Base-by-base conservation (phyloP, 345 rosid genomes). In the Camelina neglecta region DNA sequence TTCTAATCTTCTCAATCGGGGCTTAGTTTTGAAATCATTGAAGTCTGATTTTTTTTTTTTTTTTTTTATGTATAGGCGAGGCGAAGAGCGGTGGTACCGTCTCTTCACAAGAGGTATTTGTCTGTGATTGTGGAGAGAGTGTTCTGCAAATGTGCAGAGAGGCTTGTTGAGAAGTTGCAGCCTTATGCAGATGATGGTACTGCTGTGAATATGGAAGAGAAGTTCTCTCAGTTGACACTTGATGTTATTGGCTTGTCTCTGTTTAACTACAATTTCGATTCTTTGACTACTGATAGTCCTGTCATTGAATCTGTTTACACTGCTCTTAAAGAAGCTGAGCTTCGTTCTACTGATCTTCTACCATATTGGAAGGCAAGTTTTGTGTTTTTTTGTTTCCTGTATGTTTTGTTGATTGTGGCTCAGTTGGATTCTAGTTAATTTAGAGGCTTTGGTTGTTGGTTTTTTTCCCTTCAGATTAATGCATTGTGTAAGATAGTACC, bases 241-340 rank as follows among this genome's bases (percentile, higher is more conserved):
- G 98, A 94, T 36, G 95, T 90, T 9, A 91, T 94, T 65, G 98
- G 98, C 21, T 82, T 91, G 33, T 89, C 97, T 0, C 72, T 94
- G 7, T 94, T 94, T 72, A 94, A 94, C 81, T 94, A 87, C 65
- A 88, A 90, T 80, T 94, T 94, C 36, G 97, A 94, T 82, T 87
- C 96, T 0, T 80, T 94, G 18, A 82, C 86, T 51, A 38, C 93
- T 3, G 90, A 94, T 77, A 93, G 95, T 66, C 98, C 96, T 3
- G 93, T 94, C 6, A 94, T 94, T 15, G 97, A 87, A 75, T 93
- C 97, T 23, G 95, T 94, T 69, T 94, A 94, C 73, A 88, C 95
- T 79, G 89, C 98, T 58, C 79, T 91, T 39, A 91, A 91, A 85
- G 97, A 94, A 79, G 98, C 98, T 9, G 98, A 92, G 84, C 86